These are phyloP conservation scores for Diaporthe sp. DNA, from an alignment of 2,329 filamentous ascomycete species.

Conservation along the genomic window DNA sequence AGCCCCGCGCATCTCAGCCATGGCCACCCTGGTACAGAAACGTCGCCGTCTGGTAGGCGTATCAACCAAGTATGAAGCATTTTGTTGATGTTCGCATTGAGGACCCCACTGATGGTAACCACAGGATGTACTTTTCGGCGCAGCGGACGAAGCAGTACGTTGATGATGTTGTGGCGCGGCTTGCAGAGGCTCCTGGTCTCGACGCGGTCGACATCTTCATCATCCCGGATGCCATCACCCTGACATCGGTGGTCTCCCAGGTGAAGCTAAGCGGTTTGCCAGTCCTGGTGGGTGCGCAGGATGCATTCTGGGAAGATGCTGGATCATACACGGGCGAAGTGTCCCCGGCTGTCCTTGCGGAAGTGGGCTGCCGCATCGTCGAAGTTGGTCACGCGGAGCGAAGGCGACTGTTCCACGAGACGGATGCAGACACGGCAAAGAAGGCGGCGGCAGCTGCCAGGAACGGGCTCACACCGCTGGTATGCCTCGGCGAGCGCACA, in stretches of 20 bases:
- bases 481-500: conserved; percentile 83
- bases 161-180: conserved; percentile 60
- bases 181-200: conserved; percentile 57
- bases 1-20: conserved; percentile 34
- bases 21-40: conserved; percentile 49
- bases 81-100: background rate
- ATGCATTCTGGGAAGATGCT: conserved; percentile 76
- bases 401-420: conserved; percentile 79
- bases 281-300: conserved; percentile 80
- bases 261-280: conserved; percentile 59
- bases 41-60: conserved; percentile 78
- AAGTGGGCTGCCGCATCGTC: conserved; percentile 79
- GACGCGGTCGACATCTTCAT: conserved; percentile 78
- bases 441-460: conserved; percentile 78
- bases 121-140: conserved; percentile 77
- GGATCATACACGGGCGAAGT: conserved; percentile 86
- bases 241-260: conserved; percentile 66
- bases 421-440: conserved; percentile 74
- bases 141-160: conserved; percentile 71
- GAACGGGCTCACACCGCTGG: conserved; percentile 80
- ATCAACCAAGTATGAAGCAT: conserved; percentile 35
- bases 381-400: conserved; percentile 88
- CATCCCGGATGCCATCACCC: conserved; percentile 81
- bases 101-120: background rate
- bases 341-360: conserved; percentile 75